Percentiles rank a stretch among this genome's conserved stretches.
Evolutionary conservation across 2,329 filamentous ascomycete species (phyloP).

Genomic region (Colletotrichum noveboracense): DNA sequence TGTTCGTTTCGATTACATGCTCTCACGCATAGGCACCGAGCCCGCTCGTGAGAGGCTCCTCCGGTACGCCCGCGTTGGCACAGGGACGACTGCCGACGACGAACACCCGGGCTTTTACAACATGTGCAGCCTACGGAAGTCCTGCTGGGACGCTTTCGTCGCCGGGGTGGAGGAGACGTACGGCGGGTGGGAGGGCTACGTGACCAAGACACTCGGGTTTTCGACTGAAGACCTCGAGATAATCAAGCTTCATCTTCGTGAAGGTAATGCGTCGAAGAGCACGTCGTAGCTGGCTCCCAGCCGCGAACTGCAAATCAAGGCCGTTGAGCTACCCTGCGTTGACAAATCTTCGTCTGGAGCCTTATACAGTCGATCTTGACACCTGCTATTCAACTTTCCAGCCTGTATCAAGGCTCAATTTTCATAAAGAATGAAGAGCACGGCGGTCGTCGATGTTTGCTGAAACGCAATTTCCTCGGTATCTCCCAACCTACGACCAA

Average conservation of each 20-base stretch:
- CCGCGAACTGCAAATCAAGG: background rate
- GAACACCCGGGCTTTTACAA: conserved; percentile 54
- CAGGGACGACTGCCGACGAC: conserved; percentile 30
- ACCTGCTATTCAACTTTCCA: background rate
- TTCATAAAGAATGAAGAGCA: background rate
- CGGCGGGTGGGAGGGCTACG: conserved; percentile 56
- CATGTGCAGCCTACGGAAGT: conserved; percentile 46
- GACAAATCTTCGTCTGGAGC: background rate
- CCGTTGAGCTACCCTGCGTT: background rate
- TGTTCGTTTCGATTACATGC: conserved; percentile 55
- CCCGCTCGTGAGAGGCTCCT: conserved; percentile 53
- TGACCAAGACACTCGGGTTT: conserved; percentile 49
- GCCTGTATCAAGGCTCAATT: background rate
- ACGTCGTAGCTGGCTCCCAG: background rate
- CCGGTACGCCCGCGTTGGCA: conserved; percentile 42
- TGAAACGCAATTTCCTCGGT: accelerated
- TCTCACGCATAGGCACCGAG: conserved; percentile 60
- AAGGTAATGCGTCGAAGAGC: background rate
- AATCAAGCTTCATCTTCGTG: conserved; percentile 51
- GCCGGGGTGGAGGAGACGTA: conserved; percentile 47
- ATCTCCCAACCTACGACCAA: background rate
- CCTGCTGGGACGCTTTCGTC: conserved; percentile 52
- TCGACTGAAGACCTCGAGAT: conserved; percentile 47
- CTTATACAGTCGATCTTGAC: background rate
- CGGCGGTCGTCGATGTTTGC: background rate